Evolutionary conservation across 2,329 filamentous ascomycete genomes (phyloP).

Genomic region (Xylogone sp.): DNA sequence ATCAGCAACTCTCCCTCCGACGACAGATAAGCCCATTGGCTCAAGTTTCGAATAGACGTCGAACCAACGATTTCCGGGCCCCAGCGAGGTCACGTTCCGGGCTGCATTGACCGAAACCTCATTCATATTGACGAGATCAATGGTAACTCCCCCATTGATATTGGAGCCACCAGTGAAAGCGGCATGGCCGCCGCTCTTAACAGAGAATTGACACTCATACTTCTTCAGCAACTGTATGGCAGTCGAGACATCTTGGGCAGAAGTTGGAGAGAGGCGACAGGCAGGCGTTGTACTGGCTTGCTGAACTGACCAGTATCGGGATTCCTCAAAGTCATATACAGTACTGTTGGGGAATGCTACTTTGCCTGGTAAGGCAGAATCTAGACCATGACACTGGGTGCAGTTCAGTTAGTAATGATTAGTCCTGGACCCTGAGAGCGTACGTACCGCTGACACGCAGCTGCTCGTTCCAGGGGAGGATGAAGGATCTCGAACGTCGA

Average conservation of each 20-base stretch:
- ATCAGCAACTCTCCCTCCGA: slow-evolving; percentile 32
- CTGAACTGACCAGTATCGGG: slow-evolving; percentile 12
- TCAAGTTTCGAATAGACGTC: slow-evolving; percentile 34
- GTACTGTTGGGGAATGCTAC: slow-evolving; percentile 13
- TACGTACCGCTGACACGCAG: not conserved
- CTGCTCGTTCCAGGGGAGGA: not conserved
- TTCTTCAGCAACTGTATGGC: slow-evolving; percentile 11
- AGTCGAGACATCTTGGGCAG: slow-evolving; percentile 14
- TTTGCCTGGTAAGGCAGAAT: slow-evolving; percentile 8
- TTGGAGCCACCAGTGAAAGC: slow-evolving; percentile 43
- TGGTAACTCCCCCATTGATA: slow-evolving; percentile 42
- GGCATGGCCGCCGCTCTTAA: slow-evolving; percentile 21
- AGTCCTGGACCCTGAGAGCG: not conserved
- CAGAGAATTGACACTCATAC: slow-evolving; percentile 17
- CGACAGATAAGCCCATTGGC: slow-evolving; percentile 25
- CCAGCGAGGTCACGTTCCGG: slow-evolving; percentile 27
- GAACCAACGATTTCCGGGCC: slow-evolving; percentile 34
- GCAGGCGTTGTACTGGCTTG: slow-evolving; percentile 12
- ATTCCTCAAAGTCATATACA: slow-evolving; percentile 12
- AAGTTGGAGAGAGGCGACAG: slow-evolving; percentile 16
- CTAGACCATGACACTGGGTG: slow-evolving; percentile 12
- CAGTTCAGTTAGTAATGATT: not conserved
- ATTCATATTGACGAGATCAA: slow-evolving; percentile 38
- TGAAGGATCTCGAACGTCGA: not conserved
- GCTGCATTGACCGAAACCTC: slow-evolving; percentile 22